A percentile compares a stretch with the other conserved stretches of the same genome.
Conservation (phyloP, 2,329 filamentous ascomycete species). For the Penicillium sp. region DNA sequence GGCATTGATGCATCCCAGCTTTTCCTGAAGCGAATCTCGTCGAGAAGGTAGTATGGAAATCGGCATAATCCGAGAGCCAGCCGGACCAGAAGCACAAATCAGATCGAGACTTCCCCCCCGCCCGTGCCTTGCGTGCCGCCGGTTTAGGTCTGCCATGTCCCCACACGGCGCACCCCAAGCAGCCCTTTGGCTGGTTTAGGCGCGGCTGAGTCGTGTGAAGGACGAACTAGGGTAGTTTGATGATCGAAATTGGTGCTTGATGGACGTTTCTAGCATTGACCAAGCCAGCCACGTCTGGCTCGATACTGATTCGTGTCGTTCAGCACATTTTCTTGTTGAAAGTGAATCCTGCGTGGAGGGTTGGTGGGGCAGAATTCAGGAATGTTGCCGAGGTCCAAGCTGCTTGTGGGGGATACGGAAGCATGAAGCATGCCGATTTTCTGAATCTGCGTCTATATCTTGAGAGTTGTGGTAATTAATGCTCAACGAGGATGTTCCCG, state of each 20-base stretch:
- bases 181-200: background rate
- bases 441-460: background rate
- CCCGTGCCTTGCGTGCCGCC: background rate
- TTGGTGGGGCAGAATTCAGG: background rate
- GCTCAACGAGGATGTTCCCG: background rate
- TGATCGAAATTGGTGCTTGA: background rate
- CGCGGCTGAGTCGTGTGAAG: background rate
- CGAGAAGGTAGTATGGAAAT: background rate
- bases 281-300: background rate
- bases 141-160: background rate
- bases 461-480: background rate
- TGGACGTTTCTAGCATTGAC: background rate
- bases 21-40: background rate
- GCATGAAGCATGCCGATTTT: background rate
- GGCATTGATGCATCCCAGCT: background rate
- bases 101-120: background rate
- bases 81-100: background rate
- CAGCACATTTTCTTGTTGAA: background rate
- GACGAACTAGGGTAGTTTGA: background rate
- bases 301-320: background rate
- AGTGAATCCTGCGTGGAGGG: background rate
- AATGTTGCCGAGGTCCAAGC: slow-evolving; percentile 1
- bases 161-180: background rate
- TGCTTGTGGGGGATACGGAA: background rate
- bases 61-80: slow-evolving; percentile 3